Evolutionary conservation across 164 flowering plant species (phyloP).

Genomic region (Sextonia rubra): DNA sequence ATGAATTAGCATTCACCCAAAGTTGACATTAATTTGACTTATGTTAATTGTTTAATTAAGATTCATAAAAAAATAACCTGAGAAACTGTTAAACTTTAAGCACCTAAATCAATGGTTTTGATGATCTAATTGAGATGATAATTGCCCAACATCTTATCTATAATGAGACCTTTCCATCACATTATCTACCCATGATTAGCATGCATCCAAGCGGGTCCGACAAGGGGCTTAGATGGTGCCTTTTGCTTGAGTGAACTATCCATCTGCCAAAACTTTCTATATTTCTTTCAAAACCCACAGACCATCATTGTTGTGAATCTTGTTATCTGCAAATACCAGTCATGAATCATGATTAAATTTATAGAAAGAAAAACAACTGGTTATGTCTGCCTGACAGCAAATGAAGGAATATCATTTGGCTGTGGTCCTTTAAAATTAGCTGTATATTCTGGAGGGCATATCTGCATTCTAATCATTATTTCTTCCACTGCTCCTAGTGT

Average conservation of each 20-base stretch:
- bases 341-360: not conserved
- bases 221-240: no score
- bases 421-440: not conserved
- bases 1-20: no score
- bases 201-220: no score
- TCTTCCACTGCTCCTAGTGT: not conserved
- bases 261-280: not conserved
- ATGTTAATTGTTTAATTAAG: no score
- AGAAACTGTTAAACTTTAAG: no score
- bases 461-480: not conserved
- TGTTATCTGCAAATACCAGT: not conserved
- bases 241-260: not conserved
- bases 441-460: not conserved
- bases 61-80: no score
- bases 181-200: no score
- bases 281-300: not conserved
- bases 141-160: no score
- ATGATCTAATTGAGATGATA: no score
- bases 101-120: no score
- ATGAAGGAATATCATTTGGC: not conserved
- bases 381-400: not conserved
- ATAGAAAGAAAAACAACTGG: not conserved
- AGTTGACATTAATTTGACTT: no score
- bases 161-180: no score
- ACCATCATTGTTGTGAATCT: not conserved